Evolutionary conservation across 345 rosid species (phyloP).

Genomic region (Linum tenue): DNA sequence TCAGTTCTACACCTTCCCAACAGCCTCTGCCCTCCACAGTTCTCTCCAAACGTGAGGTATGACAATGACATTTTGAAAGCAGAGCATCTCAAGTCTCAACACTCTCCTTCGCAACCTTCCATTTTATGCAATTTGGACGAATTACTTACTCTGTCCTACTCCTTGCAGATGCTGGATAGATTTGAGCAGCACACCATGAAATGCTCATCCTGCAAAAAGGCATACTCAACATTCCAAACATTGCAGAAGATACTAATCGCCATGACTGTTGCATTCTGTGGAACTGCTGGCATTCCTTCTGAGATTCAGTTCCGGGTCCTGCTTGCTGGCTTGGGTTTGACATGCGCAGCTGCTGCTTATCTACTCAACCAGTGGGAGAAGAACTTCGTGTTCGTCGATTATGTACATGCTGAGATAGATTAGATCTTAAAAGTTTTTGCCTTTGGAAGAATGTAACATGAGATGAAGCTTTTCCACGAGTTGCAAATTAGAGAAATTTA

Average conservation of each 20-base stretch:
- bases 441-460: no score
- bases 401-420: slow-evolving; percentile 79
- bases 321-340: slow-evolving; percentile 52
- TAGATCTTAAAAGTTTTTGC: slow-evolving; percentile 14
- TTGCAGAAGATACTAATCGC: slow-evolving; percentile 59
- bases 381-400: slow-evolving; percentile 73
- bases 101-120: not conserved
- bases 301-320: slow-evolving; percentile 39
- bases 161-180: slow-evolving; percentile 74
- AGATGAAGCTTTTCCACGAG: no score
- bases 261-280: slow-evolving; percentile 40
- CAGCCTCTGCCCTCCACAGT: slow-evolving; percentile 67
- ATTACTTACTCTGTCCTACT: not conserved
- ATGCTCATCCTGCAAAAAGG: slow-evolving; percentile 75
- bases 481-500: no score
- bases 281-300: slow-evolving; percentile 62
- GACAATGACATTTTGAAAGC: not conserved
- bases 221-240: slow-evolving; percentile 47
- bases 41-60: slow-evolving; percentile 69
- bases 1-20: slow-evolving; percentile 22
- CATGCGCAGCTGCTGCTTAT: slow-evolving; percentile 49
- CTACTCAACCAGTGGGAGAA: slow-evolving; percentile 47
- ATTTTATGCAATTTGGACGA: not conserved
- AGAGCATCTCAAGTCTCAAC: no score
- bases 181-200: slow-evolving; percentile 82